Conservation (phyloP, 768 basidiomycete species). For the Psilocybe tampanensis region DNA sequence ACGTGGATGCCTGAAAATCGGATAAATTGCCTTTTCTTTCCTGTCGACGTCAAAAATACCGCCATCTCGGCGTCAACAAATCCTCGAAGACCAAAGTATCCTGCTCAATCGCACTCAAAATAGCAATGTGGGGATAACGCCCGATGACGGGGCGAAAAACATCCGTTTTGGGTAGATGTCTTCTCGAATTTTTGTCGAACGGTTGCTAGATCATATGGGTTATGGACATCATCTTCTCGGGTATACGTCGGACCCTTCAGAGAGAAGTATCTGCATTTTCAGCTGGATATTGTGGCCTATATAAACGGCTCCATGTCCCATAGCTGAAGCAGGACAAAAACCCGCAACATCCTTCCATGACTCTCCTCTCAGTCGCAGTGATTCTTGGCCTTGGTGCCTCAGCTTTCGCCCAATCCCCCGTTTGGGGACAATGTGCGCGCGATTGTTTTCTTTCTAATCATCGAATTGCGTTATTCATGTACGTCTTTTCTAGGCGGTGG, state of each 20-base stretch:
- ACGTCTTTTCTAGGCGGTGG: slow-evolving; percentile 9
- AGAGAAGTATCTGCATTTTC: neutral
- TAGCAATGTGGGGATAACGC: neutral
- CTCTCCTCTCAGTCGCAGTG: slow-evolving; percentile 7
- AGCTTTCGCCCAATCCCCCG: slow-evolving; percentile 5
- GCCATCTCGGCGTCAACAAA: too few species aligned
- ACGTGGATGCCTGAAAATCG: too few species aligned
- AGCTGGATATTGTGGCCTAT: neutral
- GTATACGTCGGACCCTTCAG: slow-evolving; percentile 1
- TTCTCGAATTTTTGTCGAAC: neutral
- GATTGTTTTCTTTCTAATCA: neutral
- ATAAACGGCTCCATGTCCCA: neutral
- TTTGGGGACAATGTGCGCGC: slow-evolving; percentile 14
- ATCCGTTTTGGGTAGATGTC: slow-evolving; percentile 16
- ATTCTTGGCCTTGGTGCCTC: slow-evolving; percentile 11
- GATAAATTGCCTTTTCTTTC: too few species aligned
- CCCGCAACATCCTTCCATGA: neutral
- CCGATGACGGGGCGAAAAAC: slow-evolving; percentile 36
- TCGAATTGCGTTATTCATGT: neutral
- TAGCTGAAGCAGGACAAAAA: neutral
- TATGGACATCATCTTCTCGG: slow-evolving; percentile 5
- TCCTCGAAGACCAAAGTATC: neutral
- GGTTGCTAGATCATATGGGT: too few species aligned
- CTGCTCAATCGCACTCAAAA: neutral
- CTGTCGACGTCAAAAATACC: too few species aligned